phyloP scores from a whole-genome alignment of 2,329 filamentous ascomycete species.

The Arthrobotrys megalospora region DNA sequence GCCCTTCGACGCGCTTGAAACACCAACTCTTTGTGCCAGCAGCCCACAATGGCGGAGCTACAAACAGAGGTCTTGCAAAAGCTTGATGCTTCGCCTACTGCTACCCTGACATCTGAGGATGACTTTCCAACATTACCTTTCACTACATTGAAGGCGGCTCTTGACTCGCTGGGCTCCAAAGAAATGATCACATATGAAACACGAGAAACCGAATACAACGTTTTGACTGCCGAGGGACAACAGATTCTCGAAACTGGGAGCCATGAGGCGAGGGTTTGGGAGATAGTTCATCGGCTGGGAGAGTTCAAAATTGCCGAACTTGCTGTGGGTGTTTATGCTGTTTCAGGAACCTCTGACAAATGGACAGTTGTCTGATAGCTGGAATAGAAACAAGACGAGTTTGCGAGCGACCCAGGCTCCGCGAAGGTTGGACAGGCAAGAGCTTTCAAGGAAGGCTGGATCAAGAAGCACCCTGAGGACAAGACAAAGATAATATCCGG shows the following conservation, averaged over 20 bases:
- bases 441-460: conserved; percentile 86
- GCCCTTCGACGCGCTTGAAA: conserved; percentile 13
- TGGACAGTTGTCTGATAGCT: conserved; percentile 70
- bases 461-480: conserved; percentile 74
- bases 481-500: conserved; percentile 68
- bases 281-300: conserved; percentile 79
- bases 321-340: conserved; percentile 65
- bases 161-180: conserved; percentile 87
- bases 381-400: conserved; percentile 48
- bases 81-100: conserved; percentile 72
- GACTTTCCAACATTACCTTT: conserved; percentile 78
- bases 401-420: conserved; percentile 66
- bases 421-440: conserved; percentile 92
- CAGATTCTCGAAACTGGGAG: conserved; percentile 81
- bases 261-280: conserved; percentile 86
- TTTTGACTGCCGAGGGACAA: conserved; percentile 82
- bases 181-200: conserved; percentile 90
- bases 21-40: conserved; percentile 10
- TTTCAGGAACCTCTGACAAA: conserved; percentile 77
- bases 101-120: conserved; percentile 78
- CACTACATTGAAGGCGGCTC: conserved; percentile 83
- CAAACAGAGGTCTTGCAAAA: conserved; percentile 77
- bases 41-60: conserved; percentile 70
- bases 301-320: conserved; percentile 85
- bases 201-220: conserved; percentile 81